Evolutionary conservation across 1,139 yeast genomes (phyloP).

Genomic region (Suhomyces kunorum): DNA sequence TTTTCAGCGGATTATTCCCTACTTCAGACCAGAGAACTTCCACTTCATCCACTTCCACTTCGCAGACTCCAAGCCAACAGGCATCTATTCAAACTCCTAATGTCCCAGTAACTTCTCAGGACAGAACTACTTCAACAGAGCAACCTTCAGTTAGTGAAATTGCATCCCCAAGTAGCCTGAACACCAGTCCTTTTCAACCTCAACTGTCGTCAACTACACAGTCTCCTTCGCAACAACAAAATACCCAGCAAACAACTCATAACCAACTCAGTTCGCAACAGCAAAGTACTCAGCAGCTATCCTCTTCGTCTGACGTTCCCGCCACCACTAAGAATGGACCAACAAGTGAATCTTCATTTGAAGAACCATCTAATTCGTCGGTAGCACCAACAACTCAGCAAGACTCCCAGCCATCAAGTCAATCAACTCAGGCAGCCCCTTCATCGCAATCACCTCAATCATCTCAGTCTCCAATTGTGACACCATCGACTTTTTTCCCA

Average conservation of each 20-base stretch:
- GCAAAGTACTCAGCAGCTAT: too few relatives aligned
- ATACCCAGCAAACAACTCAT: too few relatives aligned
- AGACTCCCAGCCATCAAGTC: too few relatives aligned
- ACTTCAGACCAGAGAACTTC: not conserved
- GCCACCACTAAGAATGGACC: not conserved
- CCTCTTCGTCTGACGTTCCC: too few relatives aligned
- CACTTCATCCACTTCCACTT: not conserved
- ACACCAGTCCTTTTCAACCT: too few relatives aligned
- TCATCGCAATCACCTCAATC: constrained; percentile 3
- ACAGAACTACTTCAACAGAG: not conserved
- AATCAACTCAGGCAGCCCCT: too few relatives aligned
- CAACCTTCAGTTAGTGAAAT: not conserved
- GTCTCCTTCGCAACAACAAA: too few relatives aligned
- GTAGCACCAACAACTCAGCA: too few relatives aligned
- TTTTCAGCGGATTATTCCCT: not conserved
- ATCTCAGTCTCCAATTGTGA: not conserved
- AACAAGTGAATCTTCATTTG: constrained; percentile 7
- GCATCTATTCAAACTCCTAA: not conserved
- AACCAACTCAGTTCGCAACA: too few relatives aligned
- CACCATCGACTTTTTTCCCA: not conserved
- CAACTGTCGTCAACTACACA: not conserved
- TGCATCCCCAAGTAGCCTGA: too few relatives aligned
- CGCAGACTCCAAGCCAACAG: constrained; percentile 1
- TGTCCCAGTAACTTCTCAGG: not conserved
- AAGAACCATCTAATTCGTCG: constrained; percentile 8